Evolutionary conservation across 768 basidiomycete species (phyloP).

Genomic region (Suillus clintonianus): DNA sequence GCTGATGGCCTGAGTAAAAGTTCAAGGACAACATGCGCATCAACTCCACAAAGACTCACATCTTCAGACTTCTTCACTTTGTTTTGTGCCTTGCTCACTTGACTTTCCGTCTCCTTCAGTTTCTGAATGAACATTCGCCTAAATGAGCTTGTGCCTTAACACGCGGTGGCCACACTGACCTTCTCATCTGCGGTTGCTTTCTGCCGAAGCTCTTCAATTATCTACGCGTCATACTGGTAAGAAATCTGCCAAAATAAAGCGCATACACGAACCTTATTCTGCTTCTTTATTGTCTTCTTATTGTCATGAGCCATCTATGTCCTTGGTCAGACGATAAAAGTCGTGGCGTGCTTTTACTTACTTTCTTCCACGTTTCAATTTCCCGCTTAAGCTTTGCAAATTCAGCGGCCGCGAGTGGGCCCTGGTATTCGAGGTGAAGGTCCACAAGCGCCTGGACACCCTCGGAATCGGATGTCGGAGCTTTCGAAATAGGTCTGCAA

Average conservation of each 20-base stretch:
- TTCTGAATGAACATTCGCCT: constrained; percentile 29
- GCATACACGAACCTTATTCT: constrained; percentile 50
- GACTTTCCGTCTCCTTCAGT: constrained; percentile 46
- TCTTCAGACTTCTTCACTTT: constrained; percentile 59
- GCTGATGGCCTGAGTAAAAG: constrained; percentile 45
- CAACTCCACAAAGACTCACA: constrained; percentile 35
- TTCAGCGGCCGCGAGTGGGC: constrained; percentile 47
- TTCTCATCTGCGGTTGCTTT: constrained; percentile 40
- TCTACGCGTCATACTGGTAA: constrained; percentile 33
- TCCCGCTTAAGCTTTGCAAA: constrained; percentile 59
- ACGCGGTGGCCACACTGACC: constrained; percentile 30
- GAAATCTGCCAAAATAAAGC: neutral
- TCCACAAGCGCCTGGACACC: constrained; percentile 19
- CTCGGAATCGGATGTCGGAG: constrained; percentile 26
- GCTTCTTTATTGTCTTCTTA: constrained; percentile 54
- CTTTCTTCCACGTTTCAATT: constrained; percentile 55
- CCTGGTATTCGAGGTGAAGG: constrained; percentile 23
- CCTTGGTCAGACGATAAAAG: constrained; percentile 6
- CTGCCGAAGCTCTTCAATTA: constrained; percentile 52
- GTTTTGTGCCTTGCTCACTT: constrained; percentile 44
- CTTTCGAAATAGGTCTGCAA: constrained; percentile 20
- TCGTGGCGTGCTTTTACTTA: constrained; percentile 11
- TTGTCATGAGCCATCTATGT: constrained; percentile 41
- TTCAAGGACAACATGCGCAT: neutral
- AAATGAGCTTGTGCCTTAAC: constrained; percentile 4